These are phyloP conservation scores for Phytophthora macrochlamydospora DNA, from an alignment of 352 stramenopile genomes.

Conservation along the genomic window DNA sequence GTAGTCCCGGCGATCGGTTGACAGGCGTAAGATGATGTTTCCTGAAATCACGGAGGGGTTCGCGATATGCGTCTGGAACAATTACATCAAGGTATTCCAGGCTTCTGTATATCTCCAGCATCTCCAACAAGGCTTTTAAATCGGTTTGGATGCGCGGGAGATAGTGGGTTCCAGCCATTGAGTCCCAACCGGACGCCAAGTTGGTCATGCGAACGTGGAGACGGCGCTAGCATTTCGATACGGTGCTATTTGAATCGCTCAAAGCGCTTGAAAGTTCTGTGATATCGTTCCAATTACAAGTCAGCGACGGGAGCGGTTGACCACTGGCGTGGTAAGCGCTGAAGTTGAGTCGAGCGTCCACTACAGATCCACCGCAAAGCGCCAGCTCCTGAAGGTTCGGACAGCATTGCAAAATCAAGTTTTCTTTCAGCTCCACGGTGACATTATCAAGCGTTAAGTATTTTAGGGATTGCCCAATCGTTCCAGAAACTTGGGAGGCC, in stretches of 20 bases:
- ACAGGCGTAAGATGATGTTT: neutral
- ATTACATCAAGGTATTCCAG: neutral
- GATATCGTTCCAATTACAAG: constrained; percentile 13
- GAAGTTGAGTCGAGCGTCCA: constrained; percentile 10
- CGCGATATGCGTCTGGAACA: neutral
- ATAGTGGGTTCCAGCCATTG: neutral
- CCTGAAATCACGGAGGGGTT: neutral
- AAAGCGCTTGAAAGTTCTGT: constrained; percentile 2
- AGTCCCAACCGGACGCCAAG: neutral
- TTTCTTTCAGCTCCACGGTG: constrained; percentile 7
- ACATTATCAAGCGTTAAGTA: constrained; percentile 10
- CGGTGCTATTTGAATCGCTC: constrained; percentile 6
- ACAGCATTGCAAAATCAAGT: constrained; percentile 10
- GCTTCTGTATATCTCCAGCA: neutral
- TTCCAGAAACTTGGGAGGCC: constrained; percentile 8
- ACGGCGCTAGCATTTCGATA: constrained; percentile 6
- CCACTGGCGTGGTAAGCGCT: constrained; percentile 11
- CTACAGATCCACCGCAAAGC: constrained; percentile 8
- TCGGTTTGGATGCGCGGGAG: neutral
- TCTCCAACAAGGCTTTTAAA: neutral
- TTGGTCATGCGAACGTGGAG: constrained; percentile 13
- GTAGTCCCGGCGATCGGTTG: neutral
- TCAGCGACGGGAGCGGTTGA: constrained; percentile 1
- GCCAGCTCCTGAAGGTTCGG: constrained; percentile 12
- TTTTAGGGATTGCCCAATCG: constrained; percentile 5